Conservation (phyloP, 495 filamentous ascomycete species). For the Penicillium chermesinum region DNA sequence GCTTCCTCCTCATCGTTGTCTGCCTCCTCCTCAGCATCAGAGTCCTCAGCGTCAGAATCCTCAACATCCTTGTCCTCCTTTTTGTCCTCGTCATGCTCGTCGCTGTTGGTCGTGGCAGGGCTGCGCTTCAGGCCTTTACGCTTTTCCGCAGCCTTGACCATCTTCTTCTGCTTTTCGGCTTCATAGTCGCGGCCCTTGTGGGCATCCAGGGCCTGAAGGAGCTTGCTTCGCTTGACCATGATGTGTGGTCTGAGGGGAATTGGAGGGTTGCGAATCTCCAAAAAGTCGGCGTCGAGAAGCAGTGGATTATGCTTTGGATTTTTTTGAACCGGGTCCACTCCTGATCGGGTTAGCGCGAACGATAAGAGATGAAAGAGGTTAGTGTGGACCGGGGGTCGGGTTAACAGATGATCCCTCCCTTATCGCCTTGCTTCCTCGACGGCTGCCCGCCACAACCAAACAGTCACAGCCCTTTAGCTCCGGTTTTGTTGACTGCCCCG, state of each 20-base stretch:
- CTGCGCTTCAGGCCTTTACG: conserved; percentile 43
- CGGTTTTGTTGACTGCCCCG: not conserved
- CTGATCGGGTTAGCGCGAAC: conserved; percentile 21
- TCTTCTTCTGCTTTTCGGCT: conserved; percentile 60
- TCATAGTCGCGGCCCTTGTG: conserved; percentile 65
- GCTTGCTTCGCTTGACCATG: conserved; percentile 62
- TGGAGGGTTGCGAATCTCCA: conserved; percentile 10
- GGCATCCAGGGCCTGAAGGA: conserved; percentile 59
- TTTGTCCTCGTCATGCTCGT: conserved; percentile 26
- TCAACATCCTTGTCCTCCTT: no score
- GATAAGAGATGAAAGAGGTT: conserved; percentile 22
- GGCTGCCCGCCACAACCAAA: not conserved
- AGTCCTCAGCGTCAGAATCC: conserved; percentile 20
- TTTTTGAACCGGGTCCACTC: conserved; percentile 36
- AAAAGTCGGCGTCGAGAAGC: conserved; percentile 11
- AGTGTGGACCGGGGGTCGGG: conserved; percentile 11
- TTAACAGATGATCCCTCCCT: conserved; percentile 25
- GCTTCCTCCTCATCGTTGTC: conserved; percentile 24
- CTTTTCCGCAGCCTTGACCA: conserved; percentile 49
- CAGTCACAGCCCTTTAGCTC: not conserved
- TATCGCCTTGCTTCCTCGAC: conserved; percentile 15
- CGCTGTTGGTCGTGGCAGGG: conserved; percentile 31
- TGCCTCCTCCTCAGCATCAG: conserved; percentile 21
- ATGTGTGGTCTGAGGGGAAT: conserved; percentile 15
- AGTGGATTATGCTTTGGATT: conserved; percentile 28